These are phyloP conservation scores for Polytrichum formosum DNA, from an alignment of 225 moss, liverwort and hornwort species.

Conservation along the genomic window DNA sequence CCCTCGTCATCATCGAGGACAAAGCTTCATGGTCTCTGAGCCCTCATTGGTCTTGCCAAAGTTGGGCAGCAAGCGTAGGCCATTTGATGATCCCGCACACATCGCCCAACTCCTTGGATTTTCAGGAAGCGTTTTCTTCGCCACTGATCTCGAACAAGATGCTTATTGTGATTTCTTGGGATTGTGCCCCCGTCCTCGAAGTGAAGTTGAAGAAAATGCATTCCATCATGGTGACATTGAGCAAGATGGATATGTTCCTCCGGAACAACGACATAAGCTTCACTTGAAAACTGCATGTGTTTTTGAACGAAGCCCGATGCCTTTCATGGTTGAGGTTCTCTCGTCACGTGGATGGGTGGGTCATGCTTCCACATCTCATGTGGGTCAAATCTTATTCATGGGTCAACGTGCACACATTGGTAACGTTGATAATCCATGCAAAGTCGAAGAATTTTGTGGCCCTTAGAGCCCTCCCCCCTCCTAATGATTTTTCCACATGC, in stretches of 20 bases:
- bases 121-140: slow-evolving; percentile 27
- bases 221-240: slow-evolving; percentile 21
- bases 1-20: slow-evolving; percentile 19
- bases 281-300: background rate
- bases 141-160: slow-evolving; percentile 7
- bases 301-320: slow-evolving; percentile 7
- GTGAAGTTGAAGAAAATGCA: slow-evolving; percentile 9
- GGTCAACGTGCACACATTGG: background rate
- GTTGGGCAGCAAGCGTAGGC: background rate
- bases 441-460: too few species aligned
- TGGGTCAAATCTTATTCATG: slow-evolving; percentile 8
- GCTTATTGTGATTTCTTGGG: slow-evolving; percentile 24
- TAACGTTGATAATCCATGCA: background rate
- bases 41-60: slow-evolving; percentile 5
- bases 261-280: background rate
- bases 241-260: slow-evolving; percentile 22
- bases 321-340: slow-evolving; percentile 6
- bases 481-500: too few species aligned
- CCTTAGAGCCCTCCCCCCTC: too few species aligned
- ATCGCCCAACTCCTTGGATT: slow-evolving; percentile 24
- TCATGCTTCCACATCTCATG: slow-evolving; percentile 9
- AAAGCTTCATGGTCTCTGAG: slow-evolving; percentile 29
- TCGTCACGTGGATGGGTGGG: slow-evolving; percentile 13
- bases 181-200: slow-evolving; percentile 21
- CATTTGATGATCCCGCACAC: background rate